Conservation (phyloP, 2,329 filamentous ascomycete genomes). For the Colletotrichum phormii region DNA sequence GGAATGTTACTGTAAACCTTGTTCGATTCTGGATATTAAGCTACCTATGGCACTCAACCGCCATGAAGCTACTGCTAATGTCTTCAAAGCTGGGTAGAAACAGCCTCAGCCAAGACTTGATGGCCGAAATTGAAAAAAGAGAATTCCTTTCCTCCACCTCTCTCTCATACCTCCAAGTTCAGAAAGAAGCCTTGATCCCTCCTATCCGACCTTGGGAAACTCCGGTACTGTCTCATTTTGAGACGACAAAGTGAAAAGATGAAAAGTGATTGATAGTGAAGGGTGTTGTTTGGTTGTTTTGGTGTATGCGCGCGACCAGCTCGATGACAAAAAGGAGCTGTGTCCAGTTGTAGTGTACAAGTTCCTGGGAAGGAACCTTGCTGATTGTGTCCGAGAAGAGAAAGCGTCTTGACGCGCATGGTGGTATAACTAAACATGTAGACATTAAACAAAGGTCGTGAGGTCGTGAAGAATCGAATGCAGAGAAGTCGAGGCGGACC, state of each 20-base stretch:
- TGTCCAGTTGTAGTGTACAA: conserved; percentile 23
- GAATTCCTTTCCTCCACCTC: no score
- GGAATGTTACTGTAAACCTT: background rate
- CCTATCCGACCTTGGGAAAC: conserved; percentile 1
- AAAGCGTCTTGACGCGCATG: conserved; percentile 36
- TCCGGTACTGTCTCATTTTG: background rate
- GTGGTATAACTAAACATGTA: conserved; percentile 38
- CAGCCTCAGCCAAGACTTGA: conserved; percentile 9
- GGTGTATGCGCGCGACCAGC: conserved; percentile 16
- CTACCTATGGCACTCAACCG: conserved; percentile 19
- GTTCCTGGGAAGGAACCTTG: conserved; percentile 10
- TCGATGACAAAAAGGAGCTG: background rate
- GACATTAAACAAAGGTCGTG: conserved; percentile 40
- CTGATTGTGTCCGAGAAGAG: conserved; percentile 34
- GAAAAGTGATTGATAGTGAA: background rate
- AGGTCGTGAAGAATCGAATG: conserved; percentile 40
- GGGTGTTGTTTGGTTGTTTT: conserved; percentile 16
- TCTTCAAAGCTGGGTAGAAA: conserved; percentile 10
- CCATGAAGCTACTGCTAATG: conserved; percentile 16
- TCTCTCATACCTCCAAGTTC: background rate
- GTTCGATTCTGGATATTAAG: conserved; percentile 33
- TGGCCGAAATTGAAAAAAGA: background rate
- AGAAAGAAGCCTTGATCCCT: background rate
- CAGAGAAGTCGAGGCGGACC: conserved; percentile 20
- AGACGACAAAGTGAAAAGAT: conserved; percentile 18